Percentiles rank a stretch among this genome's conserved stretches.
phyloP scores from a whole-genome alignment of 495 filamentous ascomycete species.

The Penicillium cinerascens region DNA sequence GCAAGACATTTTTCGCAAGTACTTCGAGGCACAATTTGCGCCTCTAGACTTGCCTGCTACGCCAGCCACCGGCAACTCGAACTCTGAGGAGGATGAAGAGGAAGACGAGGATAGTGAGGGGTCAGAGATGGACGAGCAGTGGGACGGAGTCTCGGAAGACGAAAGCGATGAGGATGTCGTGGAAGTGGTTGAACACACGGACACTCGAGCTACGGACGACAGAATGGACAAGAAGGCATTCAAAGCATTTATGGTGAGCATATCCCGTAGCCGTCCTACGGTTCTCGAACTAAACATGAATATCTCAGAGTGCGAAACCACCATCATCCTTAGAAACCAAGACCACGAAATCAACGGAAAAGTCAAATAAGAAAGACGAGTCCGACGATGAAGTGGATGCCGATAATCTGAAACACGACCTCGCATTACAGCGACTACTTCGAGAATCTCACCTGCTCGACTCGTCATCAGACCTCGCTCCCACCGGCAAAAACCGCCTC shows the following conservation, averaged over 20 bases:
- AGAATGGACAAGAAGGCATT: constrained; percentile 59
- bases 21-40: constrained; percentile 85
- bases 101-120: constrained; percentile 32
- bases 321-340: constrained; percentile 40
- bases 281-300: constrained; percentile 11
- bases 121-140: constrained; percentile 43
- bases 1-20: constrained; percentile 63
- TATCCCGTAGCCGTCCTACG: background rate
- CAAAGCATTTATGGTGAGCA: constrained; percentile 72
- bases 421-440: constrained; percentile 84
- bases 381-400: constrained; percentile 52
- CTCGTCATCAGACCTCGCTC: constrained; percentile 54
- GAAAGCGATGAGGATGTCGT: constrained; percentile 33
- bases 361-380: constrained; percentile 41
- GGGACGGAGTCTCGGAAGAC: constrained; percentile 61
- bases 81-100: constrained; percentile 21
- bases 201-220: constrained; percentile 32
- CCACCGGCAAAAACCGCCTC: constrained; percentile 61
- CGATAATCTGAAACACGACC: constrained; percentile 80
- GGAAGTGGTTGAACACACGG: constrained; percentile 66
- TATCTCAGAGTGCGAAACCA: constrained; percentile 42
- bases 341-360: constrained; percentile 25
- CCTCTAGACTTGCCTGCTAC: constrained; percentile 51
- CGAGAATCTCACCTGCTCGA: constrained; percentile 91
- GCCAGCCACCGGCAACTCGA: constrained; percentile 5